Base-by-base conservation (phyloP, 139 green algal species). In the Coelastrella sp. region DNA sequence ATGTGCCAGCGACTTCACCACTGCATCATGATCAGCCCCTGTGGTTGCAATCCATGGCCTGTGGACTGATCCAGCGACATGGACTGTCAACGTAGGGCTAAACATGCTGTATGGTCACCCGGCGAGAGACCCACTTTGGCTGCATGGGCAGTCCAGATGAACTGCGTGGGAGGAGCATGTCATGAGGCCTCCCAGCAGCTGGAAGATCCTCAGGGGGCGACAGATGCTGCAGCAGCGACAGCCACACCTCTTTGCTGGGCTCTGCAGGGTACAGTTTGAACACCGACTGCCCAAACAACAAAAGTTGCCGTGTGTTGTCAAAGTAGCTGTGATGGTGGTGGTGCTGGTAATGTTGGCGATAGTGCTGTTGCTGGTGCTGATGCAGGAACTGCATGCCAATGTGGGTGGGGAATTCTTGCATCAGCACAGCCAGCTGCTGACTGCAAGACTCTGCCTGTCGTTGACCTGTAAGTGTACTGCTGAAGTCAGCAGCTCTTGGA, bases 251-350 rank as follows among this genome's bases (percentile, higher is more conserved):
- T 19, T 49, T 35, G 57, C 78, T 84, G 15, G 78, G 78, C 19
- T 84, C 57, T 84, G 57, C 56, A 19, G 56, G 15, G 35, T 72
- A 84, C 19, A 84, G 57, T 0, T 56, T 56, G 56, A 84, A 84
- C 20, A 70, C 8, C 7, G 78, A 84, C 27, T 35, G 24, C 15
- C 78, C 57, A 35, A 35, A 70, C 19, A 57, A 8, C 56, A 72
- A 56, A 7, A 57, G 25, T n/a, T 57, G 6, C 15, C 19, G 56
- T 1, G 78, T 22, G 56, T 84, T 35, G 57, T 61, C 24, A 20
- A 61, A 22, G 7, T 78, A 35, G 76, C 76, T 83, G 27, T 61
- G 27, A 58, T 83, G 76, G 19, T 83, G 35, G 76, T 83, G 76
- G 14, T 83, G 76, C 12, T 49, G 12, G 27, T 83, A 35, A 17